These are phyloP conservation scores for Colletotrichum gigasporum DNA, from an alignment of 2,329 filamentous ascomycete genomes.

Conservation along the genomic window DNA sequence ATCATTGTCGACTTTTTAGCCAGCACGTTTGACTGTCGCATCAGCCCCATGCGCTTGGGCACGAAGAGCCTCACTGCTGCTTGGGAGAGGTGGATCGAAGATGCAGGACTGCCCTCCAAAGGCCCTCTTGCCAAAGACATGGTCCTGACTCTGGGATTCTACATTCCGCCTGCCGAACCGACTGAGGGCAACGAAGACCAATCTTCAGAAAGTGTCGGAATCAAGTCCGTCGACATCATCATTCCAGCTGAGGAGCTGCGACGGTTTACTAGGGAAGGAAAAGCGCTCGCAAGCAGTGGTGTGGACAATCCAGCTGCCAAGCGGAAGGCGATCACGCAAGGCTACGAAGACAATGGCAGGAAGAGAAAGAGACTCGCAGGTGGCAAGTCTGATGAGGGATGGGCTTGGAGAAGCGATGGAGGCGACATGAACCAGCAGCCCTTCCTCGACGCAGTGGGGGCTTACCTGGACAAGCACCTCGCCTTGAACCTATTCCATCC, in stretches of 20 bases:
- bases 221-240: conserved; percentile 61
- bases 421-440: conserved; percentile 42
- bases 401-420: conserved; percentile 54
- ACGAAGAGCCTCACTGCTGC: conserved; percentile 58
- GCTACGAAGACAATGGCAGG: conserved; percentile 44
- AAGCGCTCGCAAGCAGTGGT: conserved; percentile 31
- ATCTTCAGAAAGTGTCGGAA: conserved; percentile 38
- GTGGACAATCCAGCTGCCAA: conserved; percentile 15
- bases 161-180: conserved; percentile 44
- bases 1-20: conserved; percentile 62
- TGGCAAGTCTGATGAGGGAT: conserved; percentile 59
- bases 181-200: conserved; percentile 22
- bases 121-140: conserved; percentile 54
- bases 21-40: conserved; percentile 65
- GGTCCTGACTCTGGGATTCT: conserved; percentile 61
- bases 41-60: conserved; percentile 59
- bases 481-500: conserved; percentile 65
- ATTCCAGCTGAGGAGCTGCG: conserved; percentile 58
- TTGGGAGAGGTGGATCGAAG: conserved; percentile 62
- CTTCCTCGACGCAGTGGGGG: conserved; percentile 60
- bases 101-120: conserved; percentile 44
- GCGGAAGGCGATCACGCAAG: conserved; percentile 25
- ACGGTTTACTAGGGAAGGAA: conserved; percentile 55
- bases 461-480: conserved; percentile 62
- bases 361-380: conserved; percentile 58